These are phyloP conservation scores for Paraconiothyrium sp. DNA, from an alignment of 2,329 filamentous ascomycete genomes.

Conservation along the genomic window DNA sequence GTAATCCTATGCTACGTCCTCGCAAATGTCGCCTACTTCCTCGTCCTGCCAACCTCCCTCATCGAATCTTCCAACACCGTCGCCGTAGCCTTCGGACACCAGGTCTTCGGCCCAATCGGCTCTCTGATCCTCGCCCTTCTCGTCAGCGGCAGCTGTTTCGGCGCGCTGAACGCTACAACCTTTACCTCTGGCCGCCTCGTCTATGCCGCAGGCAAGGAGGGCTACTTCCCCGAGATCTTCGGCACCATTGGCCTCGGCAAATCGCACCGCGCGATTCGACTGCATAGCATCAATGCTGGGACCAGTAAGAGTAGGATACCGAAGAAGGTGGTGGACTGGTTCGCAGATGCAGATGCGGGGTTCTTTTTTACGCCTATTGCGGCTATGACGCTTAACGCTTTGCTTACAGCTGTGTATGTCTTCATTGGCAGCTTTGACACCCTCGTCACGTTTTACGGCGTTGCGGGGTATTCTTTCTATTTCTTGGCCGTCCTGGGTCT, in stretches of 20 bases:
- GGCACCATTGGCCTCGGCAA: constrained; percentile 78
- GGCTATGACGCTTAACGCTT: constrained; percentile 83
- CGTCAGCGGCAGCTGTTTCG: constrained; percentile 91
- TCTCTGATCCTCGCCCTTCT: constrained; percentile 86
- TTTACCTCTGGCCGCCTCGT: constrained; percentile 93
- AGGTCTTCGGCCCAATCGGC: constrained; percentile 87
- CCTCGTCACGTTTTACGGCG: constrained; percentile 94
- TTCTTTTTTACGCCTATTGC: constrained; percentile 95
- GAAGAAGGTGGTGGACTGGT: constrained; percentile 37
- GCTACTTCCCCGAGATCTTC: constrained; percentile 86
- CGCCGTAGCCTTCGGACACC: constrained; percentile 90
- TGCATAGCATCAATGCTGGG: constrained; percentile 37
- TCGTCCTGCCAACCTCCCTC: constrained; percentile 81
- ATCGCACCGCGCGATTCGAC: constrained; percentile 46
- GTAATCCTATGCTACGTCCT: constrained; percentile 91
- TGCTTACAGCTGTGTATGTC: constrained; percentile 79
- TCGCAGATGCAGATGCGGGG: constrained; percentile 72
- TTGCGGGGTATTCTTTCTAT: constrained; percentile 97
- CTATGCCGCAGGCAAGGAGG: constrained; percentile 94
- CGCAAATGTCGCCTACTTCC: constrained; percentile 92
- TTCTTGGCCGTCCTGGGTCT: constrained; percentile 94
- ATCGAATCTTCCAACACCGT: constrained; percentile 93
- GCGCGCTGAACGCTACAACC: constrained; percentile 90
- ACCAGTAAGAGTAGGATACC: constrained; percentile 33
- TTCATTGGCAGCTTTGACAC: constrained; percentile 89